Evolutionary conservation across 1,284 basidiomycete species (phyloP).

Genomic region (Boletus austroedulis): DNA sequence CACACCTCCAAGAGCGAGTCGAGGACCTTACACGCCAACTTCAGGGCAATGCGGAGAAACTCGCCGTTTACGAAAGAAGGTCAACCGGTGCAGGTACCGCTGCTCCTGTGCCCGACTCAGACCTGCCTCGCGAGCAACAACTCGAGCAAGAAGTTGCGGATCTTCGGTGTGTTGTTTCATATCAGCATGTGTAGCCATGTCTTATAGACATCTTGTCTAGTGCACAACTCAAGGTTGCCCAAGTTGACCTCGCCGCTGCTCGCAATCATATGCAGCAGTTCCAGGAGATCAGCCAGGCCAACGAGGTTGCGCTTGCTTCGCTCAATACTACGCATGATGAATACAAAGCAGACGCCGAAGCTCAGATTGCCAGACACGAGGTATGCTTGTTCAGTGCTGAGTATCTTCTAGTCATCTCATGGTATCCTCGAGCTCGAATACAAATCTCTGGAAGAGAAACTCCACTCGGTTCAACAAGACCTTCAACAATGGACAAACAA

Average conservation of each 20-base stretch:
- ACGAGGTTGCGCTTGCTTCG: slow-evolving; percentile 70
- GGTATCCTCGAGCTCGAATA: slow-evolving; percentile 57
- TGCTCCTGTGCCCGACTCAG: slow-evolving; percentile 40
- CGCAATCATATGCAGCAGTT: slow-evolving; percentile 77
- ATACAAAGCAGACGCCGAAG: slow-evolving; percentile 69
- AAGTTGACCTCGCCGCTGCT: slow-evolving; percentile 71
- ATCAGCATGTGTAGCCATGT: background rate
- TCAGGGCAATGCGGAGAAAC: slow-evolving; percentile 77
- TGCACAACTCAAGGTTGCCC: slow-evolving; percentile 67
- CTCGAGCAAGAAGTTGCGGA: slow-evolving; percentile 84
- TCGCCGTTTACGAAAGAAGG: slow-evolving; percentile 82
- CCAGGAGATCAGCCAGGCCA: slow-evolving; percentile 80
- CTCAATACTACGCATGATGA: slow-evolving; percentile 76
- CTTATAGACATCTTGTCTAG: slow-evolving; percentile 38
- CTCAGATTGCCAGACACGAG: slow-evolving; percentile 61
- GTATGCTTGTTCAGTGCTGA: slow-evolving; percentile 40
- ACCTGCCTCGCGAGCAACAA: slow-evolving; percentile 68
- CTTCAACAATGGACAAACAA: slow-evolving; percentile 50
- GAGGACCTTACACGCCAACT: slow-evolving; percentile 70
- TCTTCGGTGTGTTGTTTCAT: slow-evolving; percentile 55
- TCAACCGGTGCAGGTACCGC: slow-evolving; percentile 35
- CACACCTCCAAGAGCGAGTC: slow-evolving; percentile 75
- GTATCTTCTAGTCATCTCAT: slow-evolving; percentile 6
- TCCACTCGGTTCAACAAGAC: slow-evolving; percentile 57
- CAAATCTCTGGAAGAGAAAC: slow-evolving; percentile 60